Base-by-base conservation (phyloP, 2,329 filamentous ascomycete genomes). In the Colletotrichum aenigma region DNA sequence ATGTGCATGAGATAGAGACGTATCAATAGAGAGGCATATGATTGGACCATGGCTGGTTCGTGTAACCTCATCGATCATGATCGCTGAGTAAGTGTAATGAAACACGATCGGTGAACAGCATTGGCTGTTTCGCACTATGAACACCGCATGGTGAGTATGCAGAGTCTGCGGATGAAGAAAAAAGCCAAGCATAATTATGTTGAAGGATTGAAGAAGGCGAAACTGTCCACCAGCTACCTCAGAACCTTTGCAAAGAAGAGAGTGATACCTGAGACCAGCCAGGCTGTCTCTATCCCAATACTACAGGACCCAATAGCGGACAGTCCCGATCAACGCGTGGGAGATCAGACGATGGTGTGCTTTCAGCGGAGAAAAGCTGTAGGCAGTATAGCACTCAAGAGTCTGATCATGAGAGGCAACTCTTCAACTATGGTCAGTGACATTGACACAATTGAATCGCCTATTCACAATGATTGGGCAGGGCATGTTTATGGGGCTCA, bases 1-100 rank as follows among this genome's bases (percentile, higher is more conserved):
- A 52, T 13, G 43, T 52, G 43, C 43, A 52, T 52, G 6, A 52
- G 6, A 21, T 52, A 21, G n/a, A 13, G 43, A 52, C 12, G 18
- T 12, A 43, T 43, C 38, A n/a, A n/a, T 3, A 21, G 2, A 13
- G 0, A 52, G n/a, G n/a, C n/a, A 52, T 21, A 13, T 52, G 0
- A 52, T 21, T 52, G 43, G 43, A 6, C n/a, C 43, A 52, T 6
- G n/a, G 10, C n/a, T 13, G n/a, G 13, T 52, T 21, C 18, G 10
- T 21, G 43, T 52, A 52, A 21, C n/a, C 43, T 21, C n/a, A 6
- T 48, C 16, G 10, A 52, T 6, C 18, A 43, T 4, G 5, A n/a
- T 43, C 18, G 12, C n/a, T 43, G 38, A 52, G 7, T 21, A 0
- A 21, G 43, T 21, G 6, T 6, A 52, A 52, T 7, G n/a, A 21